Conservation (phyloP, 2,329 filamentous ascomycete genomes). For the Sclerotinia spermophila region DNA sequence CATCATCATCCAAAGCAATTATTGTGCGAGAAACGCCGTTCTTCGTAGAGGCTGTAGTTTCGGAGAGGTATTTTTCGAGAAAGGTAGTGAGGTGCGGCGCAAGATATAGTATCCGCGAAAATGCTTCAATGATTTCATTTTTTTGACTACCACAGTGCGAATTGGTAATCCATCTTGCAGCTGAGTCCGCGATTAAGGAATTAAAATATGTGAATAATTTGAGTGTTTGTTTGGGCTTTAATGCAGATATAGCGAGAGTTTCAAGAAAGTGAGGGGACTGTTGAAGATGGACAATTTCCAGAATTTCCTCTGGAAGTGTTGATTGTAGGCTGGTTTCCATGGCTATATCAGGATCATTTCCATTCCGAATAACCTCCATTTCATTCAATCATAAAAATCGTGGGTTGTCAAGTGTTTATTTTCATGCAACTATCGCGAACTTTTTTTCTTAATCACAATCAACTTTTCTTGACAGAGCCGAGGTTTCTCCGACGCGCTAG, state of each 20-base stretch:
- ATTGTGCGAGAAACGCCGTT: conserved; percentile 27
- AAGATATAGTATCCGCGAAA: conserved; percentile 77
- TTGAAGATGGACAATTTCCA: conserved; percentile 61
- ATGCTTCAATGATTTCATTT: conserved; percentile 58
- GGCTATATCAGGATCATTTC: conserved; percentile 49
- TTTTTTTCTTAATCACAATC: conserved; percentile 20
- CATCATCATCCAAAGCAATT: conserved; percentile 28
- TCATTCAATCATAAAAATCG: conserved; percentile 8
- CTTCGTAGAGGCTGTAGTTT: conserved; percentile 14
- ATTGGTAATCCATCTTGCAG: conserved; percentile 70
- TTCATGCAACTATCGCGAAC: conserved; percentile 13
- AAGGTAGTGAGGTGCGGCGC: conserved; percentile 75
- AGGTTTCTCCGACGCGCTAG: conserved; percentile 17
- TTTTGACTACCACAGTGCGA: conserved; percentile 21
- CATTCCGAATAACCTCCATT: conserved; percentile 44
- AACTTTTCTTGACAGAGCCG: conserved; percentile 16
- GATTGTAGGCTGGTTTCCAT: conserved; percentile 46
- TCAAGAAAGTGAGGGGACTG: conserved; percentile 66
- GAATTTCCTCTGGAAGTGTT: conserved; percentile 66
- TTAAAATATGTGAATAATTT: conserved; percentile 72
- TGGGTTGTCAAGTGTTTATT: conserved; percentile 6
- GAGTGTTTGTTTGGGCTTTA: conserved; percentile 68
- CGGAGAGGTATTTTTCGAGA: conserved; percentile 49
- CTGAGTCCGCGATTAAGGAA: conserved; percentile 73
- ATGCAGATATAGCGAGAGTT: conserved; percentile 64